phyloP scores from a whole-genome alignment of 2,329 filamentous ascomycete species.

The Microcyclospora tardicrescens region DNA sequence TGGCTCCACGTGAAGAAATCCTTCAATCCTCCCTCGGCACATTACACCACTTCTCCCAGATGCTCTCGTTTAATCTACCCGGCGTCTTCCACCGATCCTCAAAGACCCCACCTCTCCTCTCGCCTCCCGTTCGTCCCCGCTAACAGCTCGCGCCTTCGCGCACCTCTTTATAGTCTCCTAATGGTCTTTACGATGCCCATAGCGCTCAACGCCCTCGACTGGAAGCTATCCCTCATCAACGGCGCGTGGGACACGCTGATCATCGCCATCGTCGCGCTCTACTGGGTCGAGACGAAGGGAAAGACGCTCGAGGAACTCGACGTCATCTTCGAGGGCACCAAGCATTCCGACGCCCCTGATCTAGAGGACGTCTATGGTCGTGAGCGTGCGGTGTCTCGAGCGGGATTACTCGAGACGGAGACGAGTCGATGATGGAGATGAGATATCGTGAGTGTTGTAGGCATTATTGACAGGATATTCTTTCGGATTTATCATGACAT shows the following conservation, averaged over 20 bases:
- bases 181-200: conserved; percentile 36
- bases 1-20: no score
- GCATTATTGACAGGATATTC: no score
- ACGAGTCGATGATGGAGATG: no score
- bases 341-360: conserved; percentile 15
- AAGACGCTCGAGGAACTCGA: conserved; percentile 21
- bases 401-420: no score
- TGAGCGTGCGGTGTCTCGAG: not conserved
- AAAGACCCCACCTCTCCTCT: not conserved
- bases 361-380: conserved; percentile 8
- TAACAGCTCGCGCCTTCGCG: not conserved
- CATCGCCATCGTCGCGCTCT: conserved; percentile 22
- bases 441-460: no score
- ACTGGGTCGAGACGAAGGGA: conserved; percentile 19
- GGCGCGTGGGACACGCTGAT: conserved; percentile 29
- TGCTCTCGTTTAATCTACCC: no score
- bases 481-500: no score
- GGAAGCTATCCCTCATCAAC: conserved; percentile 31
- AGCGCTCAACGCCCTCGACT: conserved; percentile 42
- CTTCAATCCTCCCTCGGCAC: no score
- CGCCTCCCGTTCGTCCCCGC: not conserved
- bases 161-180: conserved; percentile 22
- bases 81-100: no score
- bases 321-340: conserved; percentile 18
- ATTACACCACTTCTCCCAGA: no score